Base-by-base conservation (phyloP, 2,329 filamentous ascomycete genomes). In the Fusarium pseudonygamai region DNA sequence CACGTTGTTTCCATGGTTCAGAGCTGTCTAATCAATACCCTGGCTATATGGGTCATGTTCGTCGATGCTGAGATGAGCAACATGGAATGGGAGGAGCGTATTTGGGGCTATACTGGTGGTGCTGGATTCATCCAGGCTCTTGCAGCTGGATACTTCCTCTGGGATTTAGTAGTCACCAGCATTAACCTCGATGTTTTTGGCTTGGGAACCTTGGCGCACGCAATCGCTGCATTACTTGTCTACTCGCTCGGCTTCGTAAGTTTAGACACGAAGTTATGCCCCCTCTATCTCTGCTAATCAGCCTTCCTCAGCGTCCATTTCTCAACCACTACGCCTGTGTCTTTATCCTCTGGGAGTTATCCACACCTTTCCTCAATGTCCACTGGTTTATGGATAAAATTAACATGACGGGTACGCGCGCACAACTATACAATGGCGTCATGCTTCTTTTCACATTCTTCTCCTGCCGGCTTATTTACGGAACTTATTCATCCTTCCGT, bases 321-420 rank as follows among this genome's bases (percentile, higher is more conserved):
- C 87, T 95, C 73, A 95, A 96, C 84, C 95, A 91, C 85, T 97
- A 96, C 82, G 92, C 89, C 64, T 88, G 89, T 64, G 90, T 90
- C 67, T 97, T 97, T 82, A 93, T 97, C 78, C 91, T 96, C 66
- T 97, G 95, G 89, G 94, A 97, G 82, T 88, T 97, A 43, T 95
- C 93, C 32, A 93, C 92, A 9, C 93, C 93, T 13, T 95, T 96
- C 82, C 87, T 96, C 65, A 97, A 97, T 80, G 89, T 96, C 79
- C 94, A 97, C 85, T 97, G 94, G 94, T 96, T 96, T 85, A 93
- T 93, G 83, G 94, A 97, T 83, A 97, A 97, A 85, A 85, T 96
- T 67, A 88, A 90, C 78, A 91, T 94, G 87, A 96, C 94, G 1
- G 94, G 94, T 40, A 91, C 91, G 26, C 87, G 85, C 60, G 82